Base-by-base conservation (phyloP, 1,139 yeast species). In the Diutina rugosa region DNA sequence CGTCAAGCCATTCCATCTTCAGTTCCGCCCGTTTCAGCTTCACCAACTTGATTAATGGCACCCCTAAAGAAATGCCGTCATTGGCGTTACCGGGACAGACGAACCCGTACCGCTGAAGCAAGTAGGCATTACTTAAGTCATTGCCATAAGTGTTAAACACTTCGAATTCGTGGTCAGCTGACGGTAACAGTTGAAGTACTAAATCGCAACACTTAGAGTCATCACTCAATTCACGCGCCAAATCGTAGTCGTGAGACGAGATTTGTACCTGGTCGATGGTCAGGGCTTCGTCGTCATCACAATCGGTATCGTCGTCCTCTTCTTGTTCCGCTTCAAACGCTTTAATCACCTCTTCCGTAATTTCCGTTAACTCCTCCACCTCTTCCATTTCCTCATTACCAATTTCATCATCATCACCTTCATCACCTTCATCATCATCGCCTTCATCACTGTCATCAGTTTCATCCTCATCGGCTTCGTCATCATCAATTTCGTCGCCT, bases 71-170 rank as follows among this genome's bases (percentile, higher is more conserved):
- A 26, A 87, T 78, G 3, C 77, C 66, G 61, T 87, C 91, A 63
- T 79, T 77, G 28, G 48, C 65, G 62, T 51, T 76, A 72, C 58
- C 72, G 69, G 46, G 79, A 28, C 57, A 73, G 6, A 85, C 79
- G 65, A 90, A 89, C 0, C 96, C 96, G 64, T 89, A 90, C 58
- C 88, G 77, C 30, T 90, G 83, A 16, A 90, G 68, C 48, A 90
- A 71, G 54, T 81, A 77, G 0, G 87, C 77, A 62, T 87, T 88
- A 16, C 86, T 72, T 51, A 84, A 72, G 49, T 72, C 73, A 52
- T 84, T 84, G 0, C 96, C 96, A 63, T 88, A 89, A 0, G 93
- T 82, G 67, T 87, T 88, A 73, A 82, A 86, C 12, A 90, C 67
- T 64, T 90, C 96, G 57, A 62, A 67, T 4, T 63, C 62, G 16